Evolutionary conservation across 2,329 filamentous ascomycete species (phyloP), one percentile per base, ranked within the genome.

Genomic region (Xylaria sp.): DNA sequence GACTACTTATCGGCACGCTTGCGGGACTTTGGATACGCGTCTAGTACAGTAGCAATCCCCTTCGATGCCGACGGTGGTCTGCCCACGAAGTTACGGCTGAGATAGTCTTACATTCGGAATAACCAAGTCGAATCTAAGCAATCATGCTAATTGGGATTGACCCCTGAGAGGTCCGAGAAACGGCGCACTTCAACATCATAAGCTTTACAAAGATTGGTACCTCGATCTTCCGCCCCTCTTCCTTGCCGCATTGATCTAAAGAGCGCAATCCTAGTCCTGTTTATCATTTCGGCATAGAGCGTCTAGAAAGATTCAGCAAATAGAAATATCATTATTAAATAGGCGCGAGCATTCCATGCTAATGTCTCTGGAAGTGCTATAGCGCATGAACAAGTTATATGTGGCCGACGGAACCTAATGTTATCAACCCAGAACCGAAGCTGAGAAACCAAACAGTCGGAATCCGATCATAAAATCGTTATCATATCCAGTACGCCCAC

Each of bases 231-330:
- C n/a, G n/a, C n/a, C n/a, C n/a, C n/a, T n/a, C n/a, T n/a, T n/a
- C 92, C 92, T 76, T 94, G 92, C 1, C 92, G 92, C 0, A 92
- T 94, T 62, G 89, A 88, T 76, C 90, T 93, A 83, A 94, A 94
- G 80, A 93, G 94, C 1, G 91, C 91, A 73, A 94, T 84, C 76
- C 89, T 91, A 67, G 87, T 85, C 65, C 90, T 89, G 58, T 87
- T 85, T 65, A 83, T 76, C 34, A 13, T 12, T 13, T 36, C 10
- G 34, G 32, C 6, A 34, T 10, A 34, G 32, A 34, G 32, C 8
- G 12, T 28, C 15, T 50, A 4, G n/a, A 45, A 45, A 23, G 41
- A 4, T 15, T 7, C 15, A 18, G 4, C n/a, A 8, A 10, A 52
- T 32, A 10, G 23, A 52, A 52, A 52, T 52, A n/a, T 32, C 25